These are phyloP conservation scores for Acacia melanoxylon DNA, from an alignment of 306 rosid genomes.

Conservation along the genomic window DNA sequence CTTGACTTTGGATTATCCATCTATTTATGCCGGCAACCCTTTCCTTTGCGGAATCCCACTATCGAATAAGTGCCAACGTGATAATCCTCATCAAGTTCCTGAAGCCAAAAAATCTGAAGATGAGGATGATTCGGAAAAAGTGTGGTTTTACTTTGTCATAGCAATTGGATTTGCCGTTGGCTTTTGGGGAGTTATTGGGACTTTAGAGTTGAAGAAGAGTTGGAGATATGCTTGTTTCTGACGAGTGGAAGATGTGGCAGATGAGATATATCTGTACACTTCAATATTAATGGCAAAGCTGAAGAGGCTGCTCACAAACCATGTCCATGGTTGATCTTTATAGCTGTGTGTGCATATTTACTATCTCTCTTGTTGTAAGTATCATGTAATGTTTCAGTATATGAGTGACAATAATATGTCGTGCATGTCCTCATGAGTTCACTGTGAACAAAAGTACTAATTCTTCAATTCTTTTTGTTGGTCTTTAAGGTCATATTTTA, in stretches of 20 bases:
- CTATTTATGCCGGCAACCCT: not conserved
- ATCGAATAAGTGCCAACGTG: not conserved
- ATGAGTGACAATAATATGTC: not conserved
- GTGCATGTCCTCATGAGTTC: too few relatives aligned
- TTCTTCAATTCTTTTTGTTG: too few relatives aligned
- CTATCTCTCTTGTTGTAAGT: not conserved
- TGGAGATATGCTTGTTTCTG: not conserved
- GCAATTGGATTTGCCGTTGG: not conserved
- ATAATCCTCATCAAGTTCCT: not conserved
- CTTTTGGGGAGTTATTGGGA: not conserved
- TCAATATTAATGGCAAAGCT: not conserved
- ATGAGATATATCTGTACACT: not conserved
- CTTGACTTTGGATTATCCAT: not conserved
- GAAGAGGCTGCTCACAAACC: not conserved
- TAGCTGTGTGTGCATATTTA: not conserved
- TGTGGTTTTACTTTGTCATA: not conserved
- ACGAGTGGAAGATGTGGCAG: not conserved
- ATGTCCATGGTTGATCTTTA: not conserved
- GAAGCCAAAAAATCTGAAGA: not conserved
- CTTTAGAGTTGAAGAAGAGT: not conserved
- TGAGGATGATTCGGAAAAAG: not conserved
- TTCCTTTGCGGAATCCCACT: not conserved
- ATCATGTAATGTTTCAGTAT: not conserved
- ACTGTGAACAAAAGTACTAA: too few relatives aligned
- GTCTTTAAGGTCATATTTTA: too few relatives aligned